Percentiles rank a stretch among this genome's conserved stretches.
Conservation (phyloP, 768 basidiomycete species). For the Mycena leptocephala region DNA sequence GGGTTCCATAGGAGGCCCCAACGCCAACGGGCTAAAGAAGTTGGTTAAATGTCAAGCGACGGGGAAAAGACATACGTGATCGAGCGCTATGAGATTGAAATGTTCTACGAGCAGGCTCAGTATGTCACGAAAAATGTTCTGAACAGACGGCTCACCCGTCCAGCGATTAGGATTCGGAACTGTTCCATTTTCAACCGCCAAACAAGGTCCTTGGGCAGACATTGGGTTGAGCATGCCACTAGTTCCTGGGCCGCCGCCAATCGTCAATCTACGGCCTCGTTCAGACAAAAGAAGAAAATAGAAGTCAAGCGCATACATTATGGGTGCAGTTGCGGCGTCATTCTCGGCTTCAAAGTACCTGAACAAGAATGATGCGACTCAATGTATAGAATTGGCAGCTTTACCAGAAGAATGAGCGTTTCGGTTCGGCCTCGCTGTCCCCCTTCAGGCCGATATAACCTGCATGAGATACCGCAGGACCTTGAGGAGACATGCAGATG, state of each 20-base stretch:
- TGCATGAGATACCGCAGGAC: neutral
- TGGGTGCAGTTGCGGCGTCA: conserved; percentile 43
- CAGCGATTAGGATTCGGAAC: too few species aligned
- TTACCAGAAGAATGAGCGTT: conserved; percentile 37
- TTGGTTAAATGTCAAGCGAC: neutral
- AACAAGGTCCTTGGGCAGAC: conserved; percentile 46
- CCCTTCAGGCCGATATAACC: neutral
- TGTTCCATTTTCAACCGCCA: conserved; percentile 31
- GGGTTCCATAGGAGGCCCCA: conserved; percentile 51
- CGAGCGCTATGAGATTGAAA: conserved; percentile 43
- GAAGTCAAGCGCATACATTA: conserved; percentile 44
- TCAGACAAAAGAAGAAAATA: too few species aligned
- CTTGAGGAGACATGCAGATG: neutral
- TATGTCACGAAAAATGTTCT: neutral
- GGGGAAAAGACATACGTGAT: conserved; percentile 38
- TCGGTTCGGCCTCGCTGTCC: neutral
- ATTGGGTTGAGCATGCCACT: conserved; percentile 48
- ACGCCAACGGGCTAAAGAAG: conserved; percentile 46
- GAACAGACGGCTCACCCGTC: too few species aligned
- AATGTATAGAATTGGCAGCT: neutral
- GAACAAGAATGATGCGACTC: conserved; percentile 14
- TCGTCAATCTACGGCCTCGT: conserved; percentile 42
- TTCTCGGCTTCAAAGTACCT: conserved; percentile 53
- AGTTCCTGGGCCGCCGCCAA: conserved; percentile 54
- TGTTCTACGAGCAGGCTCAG: conserved; percentile 20